phyloP scores from a whole-genome alignment of 2,329 filamentous ascomycete genomes.

The Tolypocladium guangdongense region DNA sequence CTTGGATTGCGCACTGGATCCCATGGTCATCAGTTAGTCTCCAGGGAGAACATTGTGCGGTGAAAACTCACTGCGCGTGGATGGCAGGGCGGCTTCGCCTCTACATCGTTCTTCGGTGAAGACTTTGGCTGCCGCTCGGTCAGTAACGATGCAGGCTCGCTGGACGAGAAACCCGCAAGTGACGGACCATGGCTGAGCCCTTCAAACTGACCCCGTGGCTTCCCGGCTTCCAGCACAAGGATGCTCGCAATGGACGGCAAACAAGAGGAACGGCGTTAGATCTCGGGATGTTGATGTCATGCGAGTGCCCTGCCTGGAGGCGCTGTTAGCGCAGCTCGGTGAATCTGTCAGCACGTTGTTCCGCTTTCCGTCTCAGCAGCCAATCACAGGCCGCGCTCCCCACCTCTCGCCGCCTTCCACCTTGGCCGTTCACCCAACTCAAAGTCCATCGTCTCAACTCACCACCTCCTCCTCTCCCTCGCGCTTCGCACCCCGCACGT shows the following conservation, averaged over 20 bases:
- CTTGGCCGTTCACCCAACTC: neutral
- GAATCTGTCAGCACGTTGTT: neutral
- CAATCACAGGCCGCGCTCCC: constrained; percentile 14
- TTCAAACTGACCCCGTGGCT: neutral
- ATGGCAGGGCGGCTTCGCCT: constrained; percentile 71
- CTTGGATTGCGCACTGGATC: constrained; percentile 75
- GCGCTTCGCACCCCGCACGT: neutral
- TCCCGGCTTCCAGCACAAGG: neutral
- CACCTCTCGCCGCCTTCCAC: constrained; percentile 9
- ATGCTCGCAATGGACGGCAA: no score
- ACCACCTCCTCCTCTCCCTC: neutral
- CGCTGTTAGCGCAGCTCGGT: no score
- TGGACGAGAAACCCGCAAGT: neutral
- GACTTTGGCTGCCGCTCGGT: constrained; percentile 7
- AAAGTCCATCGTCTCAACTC: constrained; percentile 1
- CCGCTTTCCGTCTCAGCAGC: constrained; percentile 1
- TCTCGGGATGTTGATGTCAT: no score
- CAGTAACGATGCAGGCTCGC: neutral
- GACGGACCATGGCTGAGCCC: neutral
- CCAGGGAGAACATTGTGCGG: neutral
- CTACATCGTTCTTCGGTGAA: constrained; percentile 55
- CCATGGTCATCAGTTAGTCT: neutral
- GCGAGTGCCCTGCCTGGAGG: no score
- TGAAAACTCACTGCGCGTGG: constrained; percentile 60
- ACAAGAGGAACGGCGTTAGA: no score